phyloP scores from a whole-genome alignment of 2,329 filamentous ascomycete genomes.

The Aspergillus japonicus region DNA sequence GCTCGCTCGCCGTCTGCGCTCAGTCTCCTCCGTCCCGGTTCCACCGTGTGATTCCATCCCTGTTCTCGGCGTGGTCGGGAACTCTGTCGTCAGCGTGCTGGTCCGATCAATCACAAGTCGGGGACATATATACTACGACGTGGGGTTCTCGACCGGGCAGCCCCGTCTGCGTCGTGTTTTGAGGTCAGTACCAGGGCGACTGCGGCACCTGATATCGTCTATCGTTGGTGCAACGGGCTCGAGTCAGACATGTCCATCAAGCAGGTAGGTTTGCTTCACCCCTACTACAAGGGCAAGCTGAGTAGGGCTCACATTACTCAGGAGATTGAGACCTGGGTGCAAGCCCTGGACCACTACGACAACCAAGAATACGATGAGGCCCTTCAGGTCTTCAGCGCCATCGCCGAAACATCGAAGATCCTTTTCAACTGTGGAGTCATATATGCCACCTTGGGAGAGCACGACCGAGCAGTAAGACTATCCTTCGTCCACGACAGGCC shows the following conservation, averaged over 20 bases:
- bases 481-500: not conserved
- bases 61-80: constrained; percentile 10
- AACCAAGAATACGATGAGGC: constrained; percentile 96
- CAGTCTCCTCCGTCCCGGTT: not conserved
- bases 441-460: constrained; percentile 91
- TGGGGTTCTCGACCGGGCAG: not conserved
- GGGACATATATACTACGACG: constrained; percentile 4
- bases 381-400: constrained; percentile 76
- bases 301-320: constrained; percentile 37
- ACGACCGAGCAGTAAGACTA: constrained; percentile 80
- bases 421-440: constrained; percentile 98
- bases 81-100: constrained; percentile 10
- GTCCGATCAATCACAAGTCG: constrained; percentile 1
- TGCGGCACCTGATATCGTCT: not conserved
- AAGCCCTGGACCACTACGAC: constrained; percentile 87
- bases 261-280: constrained; percentile 47
- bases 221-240: not conserved
- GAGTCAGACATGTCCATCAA: constrained; percentile 56
- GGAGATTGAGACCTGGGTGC: constrained; percentile 99
- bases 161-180: not conserved
- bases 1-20: constrained; percentile 6
- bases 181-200: not conserved
- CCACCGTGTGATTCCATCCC: constrained; percentile 4
- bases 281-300: not conserved
- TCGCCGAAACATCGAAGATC: constrained; percentile 95